phyloP scores from a whole-genome alignment of 306 rosid genomes.

The Betula pendula region DNA sequence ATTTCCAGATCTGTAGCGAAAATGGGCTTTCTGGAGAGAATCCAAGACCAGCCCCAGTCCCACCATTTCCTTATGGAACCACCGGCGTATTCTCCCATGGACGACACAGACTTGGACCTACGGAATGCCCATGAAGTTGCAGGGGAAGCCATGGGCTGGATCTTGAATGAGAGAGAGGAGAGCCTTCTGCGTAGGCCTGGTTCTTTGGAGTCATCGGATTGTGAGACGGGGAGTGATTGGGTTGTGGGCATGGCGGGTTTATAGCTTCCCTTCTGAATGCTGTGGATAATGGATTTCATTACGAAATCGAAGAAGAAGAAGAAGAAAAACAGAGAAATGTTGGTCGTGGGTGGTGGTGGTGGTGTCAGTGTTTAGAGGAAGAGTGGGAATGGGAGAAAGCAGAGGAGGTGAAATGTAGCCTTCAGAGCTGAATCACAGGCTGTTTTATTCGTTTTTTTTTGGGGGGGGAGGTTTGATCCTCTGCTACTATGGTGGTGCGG shows the following conservation, averaged over 20 bases:
- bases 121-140: slow-evolving; percentile 55
- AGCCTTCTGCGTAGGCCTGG: slow-evolving; percentile 63
- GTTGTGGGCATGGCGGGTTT: slow-evolving; percentile 35
- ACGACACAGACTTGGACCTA: slow-evolving; percentile 67
- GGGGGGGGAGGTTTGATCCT: not conserved
- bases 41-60: slow-evolving; percentile 81
- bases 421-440: slow-evolving; percentile 63
- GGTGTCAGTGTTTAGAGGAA: not conserved
- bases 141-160: slow-evolving; percentile 41
- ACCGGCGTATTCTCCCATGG: slow-evolving; percentile 67
- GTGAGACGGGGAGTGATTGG: slow-evolving; percentile 67
- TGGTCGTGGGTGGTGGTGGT: not conserved
- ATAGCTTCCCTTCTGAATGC: slow-evolving; percentile 39
- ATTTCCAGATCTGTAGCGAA: slow-evolving; percentile 83
- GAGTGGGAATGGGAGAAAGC: not conserved
- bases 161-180: slow-evolving; percentile 66
- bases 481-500: slow-evolving; percentile 29
- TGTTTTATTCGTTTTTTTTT: slow-evolving; percentile 56
- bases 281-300: slow-evolving; percentile 48
- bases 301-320: not conserved
- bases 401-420: slow-evolving; percentile 37
- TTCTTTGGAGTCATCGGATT: slow-evolving; percentile 13
- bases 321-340: not conserved
- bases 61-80: slow-evolving; percentile 70
- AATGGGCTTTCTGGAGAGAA: slow-evolving; percentile 63